Evolutionary conservation across 2,329 filamentous ascomycete species (phyloP).

Genomic region (Massarina eburnea): DNA sequence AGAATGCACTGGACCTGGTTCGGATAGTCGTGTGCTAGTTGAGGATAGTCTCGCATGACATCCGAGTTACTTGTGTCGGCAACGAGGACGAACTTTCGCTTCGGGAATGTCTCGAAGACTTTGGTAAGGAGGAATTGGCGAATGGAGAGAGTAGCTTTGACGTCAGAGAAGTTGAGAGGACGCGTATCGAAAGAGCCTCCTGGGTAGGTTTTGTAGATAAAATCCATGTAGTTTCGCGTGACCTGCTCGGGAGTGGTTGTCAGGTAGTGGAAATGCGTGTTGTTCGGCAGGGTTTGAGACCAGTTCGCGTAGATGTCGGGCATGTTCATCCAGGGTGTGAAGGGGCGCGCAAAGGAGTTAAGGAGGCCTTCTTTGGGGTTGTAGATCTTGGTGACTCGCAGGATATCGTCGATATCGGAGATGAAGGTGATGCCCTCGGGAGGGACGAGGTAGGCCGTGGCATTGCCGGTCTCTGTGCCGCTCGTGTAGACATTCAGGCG

Average conservation of each 20-base stretch:
- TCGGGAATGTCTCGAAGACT: conserved; percentile 73
- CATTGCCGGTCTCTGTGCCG: conserved; percentile 67
- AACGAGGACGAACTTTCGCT: conserved; percentile 73
- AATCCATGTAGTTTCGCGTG: conserved; percentile 76
- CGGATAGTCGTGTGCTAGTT: conserved; percentile 66
- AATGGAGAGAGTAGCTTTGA: conserved; percentile 70
- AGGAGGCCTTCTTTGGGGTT: conserved; percentile 71
- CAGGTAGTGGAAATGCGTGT: conserved; percentile 76
- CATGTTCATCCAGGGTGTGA: conserved; percentile 77
- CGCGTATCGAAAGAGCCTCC: conserved; percentile 73
- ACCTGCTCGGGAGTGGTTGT: conserved; percentile 79
- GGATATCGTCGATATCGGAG: conserved; percentile 78
- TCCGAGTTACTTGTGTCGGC: conserved; percentile 77
- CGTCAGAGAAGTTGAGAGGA: conserved; percentile 77
- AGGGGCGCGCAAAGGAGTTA: conserved; percentile 74
- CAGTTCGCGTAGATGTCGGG: conserved; percentile 76
- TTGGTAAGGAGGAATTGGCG: conserved; percentile 70
- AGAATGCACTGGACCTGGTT: conserved; percentile 77
- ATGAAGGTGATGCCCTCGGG: conserved; percentile 69
- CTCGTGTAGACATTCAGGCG: conserved; percentile 68
- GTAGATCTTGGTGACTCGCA: conserved; percentile 81
- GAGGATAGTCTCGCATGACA: conserved; percentile 67
- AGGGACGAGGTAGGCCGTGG: conserved; percentile 76
- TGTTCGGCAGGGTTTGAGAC: conserved; percentile 63
- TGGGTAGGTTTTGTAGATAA: conserved; percentile 77